Base-by-base conservation (phyloP, 2,329 filamentous ascomycete species). In the Tolypocladium cylindrosporum region DNA sequence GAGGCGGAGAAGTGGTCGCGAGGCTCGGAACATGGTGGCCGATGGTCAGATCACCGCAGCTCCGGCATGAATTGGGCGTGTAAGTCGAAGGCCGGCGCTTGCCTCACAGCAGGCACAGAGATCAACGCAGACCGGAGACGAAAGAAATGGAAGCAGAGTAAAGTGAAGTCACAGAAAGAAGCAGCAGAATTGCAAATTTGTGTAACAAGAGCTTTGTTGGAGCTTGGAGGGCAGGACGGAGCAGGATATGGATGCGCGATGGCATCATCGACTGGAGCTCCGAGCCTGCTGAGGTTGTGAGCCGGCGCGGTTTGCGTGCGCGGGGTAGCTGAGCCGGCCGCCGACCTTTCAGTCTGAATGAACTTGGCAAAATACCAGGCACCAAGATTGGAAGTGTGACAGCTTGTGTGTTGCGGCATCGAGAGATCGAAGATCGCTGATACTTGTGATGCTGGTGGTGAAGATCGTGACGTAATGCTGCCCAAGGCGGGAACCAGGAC, bases 21-120 rank as follows among this genome's bases (percentile, higher is more conserved):
- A 64, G 10, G 63, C 62, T 61, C 66, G 68, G 57, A 72, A 67
- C 70, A 72, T 72, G 61, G 34, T 50, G 54, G 37, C 39, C 45
- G 40, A n/a, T 3, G 53, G 39, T 14, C 7, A 8, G 53, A 42
- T 6, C 37, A 21, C 5, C 16, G 45, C 24, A 7, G 45, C 43
- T 48, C 7, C 13, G 19, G 45, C 7, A 50, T 14, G 27, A 19
- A 34, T 19, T 34, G 27, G 7, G 45, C 14, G 45, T 50, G 45
- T 16, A 51, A 36, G 27, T 51, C 14, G 16, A 43, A 13, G 8
- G 16, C 31, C n/a, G 27, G 27, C 34, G 14, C 16, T 8, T 19
- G 27, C 16, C 48, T 51, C 48, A 11, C 45, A 27, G 16, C 8
- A 34, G 45, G 45, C 16, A 48, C 43, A 19, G 24, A 19, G 9